Evolutionary conservation across 2,329 filamentous ascomycete genomes (phyloP).

Genomic region (Didymella pomorum): DNA sequence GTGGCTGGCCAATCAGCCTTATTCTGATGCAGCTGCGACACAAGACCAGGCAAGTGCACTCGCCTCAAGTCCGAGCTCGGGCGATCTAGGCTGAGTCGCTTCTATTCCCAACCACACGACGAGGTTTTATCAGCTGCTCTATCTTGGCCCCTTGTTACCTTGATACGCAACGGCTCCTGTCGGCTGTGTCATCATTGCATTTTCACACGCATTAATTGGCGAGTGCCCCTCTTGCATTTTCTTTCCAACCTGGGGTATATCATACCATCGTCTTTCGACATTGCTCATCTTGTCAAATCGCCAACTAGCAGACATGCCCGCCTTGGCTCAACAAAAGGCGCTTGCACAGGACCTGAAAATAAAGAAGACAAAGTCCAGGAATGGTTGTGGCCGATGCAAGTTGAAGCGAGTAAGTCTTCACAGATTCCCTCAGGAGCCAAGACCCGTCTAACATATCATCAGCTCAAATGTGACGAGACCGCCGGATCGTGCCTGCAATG

Average conservation of each 20-base stretch:
- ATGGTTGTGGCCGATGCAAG: constrained; percentile 48
- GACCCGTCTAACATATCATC: constrained; percentile 27
- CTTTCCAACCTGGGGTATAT: constrained; percentile 27
- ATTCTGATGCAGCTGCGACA: constrained; percentile 29
- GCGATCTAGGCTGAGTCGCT: constrained; percentile 29
- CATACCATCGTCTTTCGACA: constrained; percentile 33
- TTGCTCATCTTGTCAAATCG: constrained; percentile 20
- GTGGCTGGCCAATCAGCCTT: constrained; percentile 33
- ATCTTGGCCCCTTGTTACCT: constrained; percentile 32
- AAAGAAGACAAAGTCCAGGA: constrained; percentile 50
- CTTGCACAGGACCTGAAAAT: constrained; percentile 38
- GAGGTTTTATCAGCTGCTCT: constrained; percentile 42
- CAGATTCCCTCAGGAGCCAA: background rate
- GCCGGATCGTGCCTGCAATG: constrained; percentile 55
- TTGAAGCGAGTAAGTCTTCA: constrained; percentile 42
- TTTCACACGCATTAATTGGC: constrained; percentile 27
- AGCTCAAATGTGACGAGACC: constrained; percentile 57
- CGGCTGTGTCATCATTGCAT: constrained; percentile 34
- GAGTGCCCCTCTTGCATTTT: constrained; percentile 17
- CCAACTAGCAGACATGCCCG: constrained; percentile 37
- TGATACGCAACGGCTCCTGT: constrained; percentile 39
- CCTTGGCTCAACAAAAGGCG: constrained; percentile 39
- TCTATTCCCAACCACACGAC: constrained; percentile 30
- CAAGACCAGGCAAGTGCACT: constrained; percentile 19
- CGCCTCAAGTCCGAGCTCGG: constrained; percentile 32